These are phyloP conservation scores for Malus domestica DNA, from an alignment of 306 rosid genomes.

Conservation along the genomic window ASM211411v1 NC_041793.1:20415501-20416000, in stretches of 20 bases:
- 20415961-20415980: neutral
- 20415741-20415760: neutral
- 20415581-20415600: neutral
- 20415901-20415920: too few relatives aligned
- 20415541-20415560: neutral
- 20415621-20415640: too few relatives aligned
- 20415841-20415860: neutral
- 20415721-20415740: neutral
- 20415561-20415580: neutral
- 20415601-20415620: too few relatives aligned
- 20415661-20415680: too few relatives aligned
- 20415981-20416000: neutral
- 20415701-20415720: too few relatives aligned
- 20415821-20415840: neutral
- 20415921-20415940: neutral
- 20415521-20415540: neutral
- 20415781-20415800: too few relatives aligned
- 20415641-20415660: too few relatives aligned
- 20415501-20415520: neutral
- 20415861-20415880: neutral
- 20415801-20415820: neutral
- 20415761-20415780: neutral
- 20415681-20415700: too few relatives aligned
- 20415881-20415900: neutral
- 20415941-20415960: neutral